Evolutionary conservation across 208 protist genomes (phyloP).

Genomic region (Cochliopodium minus): DNA sequence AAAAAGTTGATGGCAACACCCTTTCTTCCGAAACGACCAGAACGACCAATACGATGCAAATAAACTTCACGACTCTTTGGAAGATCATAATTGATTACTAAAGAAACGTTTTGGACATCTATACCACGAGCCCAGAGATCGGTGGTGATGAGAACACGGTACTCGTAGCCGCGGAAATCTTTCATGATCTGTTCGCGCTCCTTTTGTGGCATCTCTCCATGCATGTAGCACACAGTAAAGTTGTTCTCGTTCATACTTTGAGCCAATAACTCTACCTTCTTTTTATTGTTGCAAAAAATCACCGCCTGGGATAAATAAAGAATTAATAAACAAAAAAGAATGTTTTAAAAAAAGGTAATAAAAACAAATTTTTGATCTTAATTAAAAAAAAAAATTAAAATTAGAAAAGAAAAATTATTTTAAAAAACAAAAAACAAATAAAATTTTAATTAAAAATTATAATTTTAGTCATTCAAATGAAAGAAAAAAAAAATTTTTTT

Average conservation of each 20-base stretch:
- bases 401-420: too few species aligned
- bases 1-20: constrained; percentile 96
- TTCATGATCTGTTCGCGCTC: constrained; percentile 92
- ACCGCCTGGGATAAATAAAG: constrained; percentile 54
- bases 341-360: too few species aligned
- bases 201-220: constrained; percentile 88
- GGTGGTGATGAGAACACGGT: constrained; percentile 94
- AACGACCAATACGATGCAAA: constrained; percentile 82
- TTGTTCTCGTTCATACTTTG: constrained; percentile 77
- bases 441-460: too few species aligned
- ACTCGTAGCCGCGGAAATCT: constrained; percentile 82
- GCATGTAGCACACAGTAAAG: constrained; percentile 85
- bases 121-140: constrained; percentile 80
- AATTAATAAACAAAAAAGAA: too few species aligned
- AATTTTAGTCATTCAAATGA: background rate
- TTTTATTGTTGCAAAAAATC: constrained; percentile 95
- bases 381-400: too few species aligned
- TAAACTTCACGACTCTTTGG: constrained; percentile 71
- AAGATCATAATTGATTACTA: constrained; percentile 96
- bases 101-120: constrained; percentile 85
- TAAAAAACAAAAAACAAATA: too few species aligned
- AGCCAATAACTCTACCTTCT: constrained; percentile 95
- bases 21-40: constrained; percentile 87
- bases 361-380: too few species aligned
- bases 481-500: background rate